Percentiles rank a stretch among this genome's conserved stretches.
These are phyloP conservation scores for Entomortierella lignicola DNA, from an alignment of 192 early-diverging fungal genomes.

Conservation along the genomic window DNA sequence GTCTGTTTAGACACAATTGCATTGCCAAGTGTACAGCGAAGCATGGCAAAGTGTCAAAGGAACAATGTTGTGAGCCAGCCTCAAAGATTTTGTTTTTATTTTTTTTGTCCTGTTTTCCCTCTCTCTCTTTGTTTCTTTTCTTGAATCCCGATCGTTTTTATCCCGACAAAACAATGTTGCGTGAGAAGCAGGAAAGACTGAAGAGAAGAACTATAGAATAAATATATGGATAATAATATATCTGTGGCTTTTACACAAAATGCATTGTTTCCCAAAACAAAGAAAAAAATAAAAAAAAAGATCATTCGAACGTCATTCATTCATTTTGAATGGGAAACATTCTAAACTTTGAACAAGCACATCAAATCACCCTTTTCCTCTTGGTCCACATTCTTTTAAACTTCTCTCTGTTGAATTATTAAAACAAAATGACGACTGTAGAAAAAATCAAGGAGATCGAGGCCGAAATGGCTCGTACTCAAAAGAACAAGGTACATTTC, in stretches of 20 bases:
- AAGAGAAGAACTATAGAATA: too few relatives aligned
- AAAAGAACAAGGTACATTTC: slow-evolving; percentile 84
- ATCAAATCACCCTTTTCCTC: background rate
- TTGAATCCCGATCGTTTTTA: background rate
- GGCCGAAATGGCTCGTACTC: slow-evolving; percentile 89
- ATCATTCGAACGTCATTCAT: background rate
- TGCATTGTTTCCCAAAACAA: background rate
- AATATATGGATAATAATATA: too few relatives aligned
- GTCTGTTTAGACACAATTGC: background rate
- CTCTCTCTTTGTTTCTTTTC: background rate
- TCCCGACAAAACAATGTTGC: background rate
- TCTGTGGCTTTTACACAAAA: slow-evolving; percentile 4
- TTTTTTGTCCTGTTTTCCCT: background rate
- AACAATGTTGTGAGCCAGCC: too few relatives aligned
- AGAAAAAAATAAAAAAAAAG: slow-evolving; percentile 3
- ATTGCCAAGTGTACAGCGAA: background rate
- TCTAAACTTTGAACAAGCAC: background rate
- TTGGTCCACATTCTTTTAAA: background rate
- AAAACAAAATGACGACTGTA: slow-evolving; percentile 50
- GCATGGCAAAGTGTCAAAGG: background rate
- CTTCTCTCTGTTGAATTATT: background rate
- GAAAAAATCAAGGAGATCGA: slow-evolving; percentile 63
- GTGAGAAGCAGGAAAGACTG: background rate
- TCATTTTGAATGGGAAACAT: slow-evolving; percentile 1
- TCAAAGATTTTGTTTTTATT: background rate